Conservation (phyloP, 805 yeast species). For the Starmera amethionina region DNA sequence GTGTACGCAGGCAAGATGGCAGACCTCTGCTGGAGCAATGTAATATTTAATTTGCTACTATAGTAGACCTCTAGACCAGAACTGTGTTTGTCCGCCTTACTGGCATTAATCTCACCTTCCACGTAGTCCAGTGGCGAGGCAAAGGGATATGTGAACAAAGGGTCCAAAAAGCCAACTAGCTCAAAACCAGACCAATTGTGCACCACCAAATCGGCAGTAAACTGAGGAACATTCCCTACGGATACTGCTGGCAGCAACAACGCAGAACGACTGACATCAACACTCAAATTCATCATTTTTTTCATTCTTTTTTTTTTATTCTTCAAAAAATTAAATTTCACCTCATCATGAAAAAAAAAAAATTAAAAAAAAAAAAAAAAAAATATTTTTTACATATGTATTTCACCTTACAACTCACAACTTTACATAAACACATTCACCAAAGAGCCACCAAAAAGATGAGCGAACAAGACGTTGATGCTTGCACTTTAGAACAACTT, state of each 20-base stretch:
- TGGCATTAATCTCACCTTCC: constrained; percentile 9
- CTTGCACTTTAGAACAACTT: constrained; percentile 46
- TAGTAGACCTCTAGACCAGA: constrained; percentile 60
- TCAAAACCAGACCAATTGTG: constrained; percentile 42
- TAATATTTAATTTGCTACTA: constrained; percentile 28
- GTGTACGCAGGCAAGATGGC: constrained; percentile 68
- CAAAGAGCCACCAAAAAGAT: no score
- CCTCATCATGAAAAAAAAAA: no score
- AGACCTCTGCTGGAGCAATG: constrained; percentile 73
- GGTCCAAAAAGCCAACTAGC: constrained; percentile 48
- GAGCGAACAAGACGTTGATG: constrained; percentile 24
- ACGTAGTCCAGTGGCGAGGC: constrained; percentile 64
- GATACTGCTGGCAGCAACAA: constrained; percentile 55
- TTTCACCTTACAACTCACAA: no score
- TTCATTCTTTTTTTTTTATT: no score
- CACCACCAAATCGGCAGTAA: constrained; percentile 62
- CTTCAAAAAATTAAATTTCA: no score
- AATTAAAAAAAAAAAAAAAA: no score
- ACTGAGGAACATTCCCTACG: constrained; percentile 85
- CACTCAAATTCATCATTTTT: no score
- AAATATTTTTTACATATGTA: no score
- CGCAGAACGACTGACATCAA: no score
- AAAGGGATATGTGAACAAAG: constrained; percentile 64
- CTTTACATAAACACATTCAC: no score
- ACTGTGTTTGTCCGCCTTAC: constrained; percentile 21